phyloP scores from a whole-genome alignment of 2,329 filamentous ascomycete genomes.

The Helotiales sp. region DNA sequence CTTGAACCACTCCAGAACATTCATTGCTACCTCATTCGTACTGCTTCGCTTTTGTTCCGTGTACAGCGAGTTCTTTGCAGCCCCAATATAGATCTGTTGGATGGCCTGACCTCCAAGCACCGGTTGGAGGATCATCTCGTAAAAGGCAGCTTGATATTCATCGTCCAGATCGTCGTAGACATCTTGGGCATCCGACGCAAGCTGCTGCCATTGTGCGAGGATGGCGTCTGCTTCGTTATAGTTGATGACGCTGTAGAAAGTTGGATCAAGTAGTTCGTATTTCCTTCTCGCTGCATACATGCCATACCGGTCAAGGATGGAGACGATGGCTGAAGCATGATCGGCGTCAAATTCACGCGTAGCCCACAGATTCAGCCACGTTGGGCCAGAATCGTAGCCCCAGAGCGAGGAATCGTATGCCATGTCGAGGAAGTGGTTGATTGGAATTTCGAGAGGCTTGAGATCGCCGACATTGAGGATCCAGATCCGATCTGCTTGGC shows the following conservation, averaged over 20 bases:
- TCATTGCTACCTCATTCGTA: conserved; percentile 53
- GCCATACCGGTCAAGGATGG: conserved; percentile 55
- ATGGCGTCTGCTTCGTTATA: conserved; percentile 63
- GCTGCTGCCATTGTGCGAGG: conserved; percentile 53
- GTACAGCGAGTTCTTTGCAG: conserved; percentile 54
- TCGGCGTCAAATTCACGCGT: conserved; percentile 55
- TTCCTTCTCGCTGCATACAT: conserved; percentile 59
- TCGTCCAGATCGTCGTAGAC: conserved; percentile 55
- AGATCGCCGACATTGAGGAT: conserved; percentile 65
- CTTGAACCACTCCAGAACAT: conserved; percentile 54
- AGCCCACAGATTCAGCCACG: conserved; percentile 59
- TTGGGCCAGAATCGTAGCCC: conserved; percentile 53
- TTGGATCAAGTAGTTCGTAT: conserved; percentile 60
- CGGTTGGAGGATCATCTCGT: conserved; percentile 62
- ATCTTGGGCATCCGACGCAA: conserved; percentile 53
- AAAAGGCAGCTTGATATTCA: conserved; percentile 57
- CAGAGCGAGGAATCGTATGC: conserved; percentile 63
- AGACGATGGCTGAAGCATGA: conserved; percentile 48
- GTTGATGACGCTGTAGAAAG: conserved; percentile 60
- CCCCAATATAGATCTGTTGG: conserved; percentile 52
- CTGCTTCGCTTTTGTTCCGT: conserved; percentile 56
- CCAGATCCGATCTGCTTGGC: conserved; percentile 56
- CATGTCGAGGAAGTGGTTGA: conserved; percentile 67
- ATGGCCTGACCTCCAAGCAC: conserved; percentile 57
- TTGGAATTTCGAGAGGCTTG: conserved; percentile 61